These are phyloP conservation scores for Phycomyces blakesleeanus DNA, from an alignment of 192 early-diverging fungal genomes.

Conservation along the genomic window DNA sequence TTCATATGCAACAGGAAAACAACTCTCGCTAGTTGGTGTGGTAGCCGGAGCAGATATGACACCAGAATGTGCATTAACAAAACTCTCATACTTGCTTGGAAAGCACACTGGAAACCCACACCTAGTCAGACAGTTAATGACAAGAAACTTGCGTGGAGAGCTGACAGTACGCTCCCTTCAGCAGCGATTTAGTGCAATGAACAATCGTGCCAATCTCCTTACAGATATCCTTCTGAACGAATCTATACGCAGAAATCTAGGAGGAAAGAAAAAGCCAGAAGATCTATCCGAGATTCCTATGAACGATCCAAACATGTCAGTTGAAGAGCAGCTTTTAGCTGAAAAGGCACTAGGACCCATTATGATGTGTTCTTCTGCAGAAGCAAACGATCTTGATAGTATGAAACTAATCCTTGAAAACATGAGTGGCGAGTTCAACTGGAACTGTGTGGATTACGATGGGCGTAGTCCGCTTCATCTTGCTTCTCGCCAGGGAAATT, in stretches of 20 bases:
- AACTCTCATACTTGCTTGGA: constrained; percentile 89
- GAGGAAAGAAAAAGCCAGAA: not conserved
- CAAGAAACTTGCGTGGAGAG: constrained; percentile 87
- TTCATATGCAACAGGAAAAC: constrained; percentile 86
- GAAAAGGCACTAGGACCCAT: constrained; percentile 80
- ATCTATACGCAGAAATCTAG: constrained; percentile 12
- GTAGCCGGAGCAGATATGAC: constrained; percentile 95
- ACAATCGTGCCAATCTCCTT: constrained; percentile 51
- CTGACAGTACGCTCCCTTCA: constrained; percentile 67
- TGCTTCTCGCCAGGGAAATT: constrained; percentile 74
- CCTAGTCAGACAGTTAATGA: constrained; percentile 76
- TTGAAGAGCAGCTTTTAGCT: constrained; percentile 59
- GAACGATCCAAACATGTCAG: constrained; percentile 25
- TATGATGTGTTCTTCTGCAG: constrained; percentile 80
- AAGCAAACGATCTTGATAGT: constrained; percentile 81
- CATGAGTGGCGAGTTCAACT: constrained; percentile 48
- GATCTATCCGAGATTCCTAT: not conserved
- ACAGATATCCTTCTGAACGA: constrained; percentile 46
- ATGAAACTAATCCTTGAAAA: constrained; percentile 60
- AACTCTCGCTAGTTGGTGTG: constrained; percentile 72
- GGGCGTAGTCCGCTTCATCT: constrained; percentile 84
- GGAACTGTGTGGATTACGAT: constrained; percentile 80
- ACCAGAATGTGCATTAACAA: constrained; percentile 92
- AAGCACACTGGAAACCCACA: constrained; percentile 35
- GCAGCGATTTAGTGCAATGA: constrained; percentile 63